Evolutionary conservation across 352 stramenopile genomes (phyloP).

Genomic region (Aphanomyces euteiches): DNA sequence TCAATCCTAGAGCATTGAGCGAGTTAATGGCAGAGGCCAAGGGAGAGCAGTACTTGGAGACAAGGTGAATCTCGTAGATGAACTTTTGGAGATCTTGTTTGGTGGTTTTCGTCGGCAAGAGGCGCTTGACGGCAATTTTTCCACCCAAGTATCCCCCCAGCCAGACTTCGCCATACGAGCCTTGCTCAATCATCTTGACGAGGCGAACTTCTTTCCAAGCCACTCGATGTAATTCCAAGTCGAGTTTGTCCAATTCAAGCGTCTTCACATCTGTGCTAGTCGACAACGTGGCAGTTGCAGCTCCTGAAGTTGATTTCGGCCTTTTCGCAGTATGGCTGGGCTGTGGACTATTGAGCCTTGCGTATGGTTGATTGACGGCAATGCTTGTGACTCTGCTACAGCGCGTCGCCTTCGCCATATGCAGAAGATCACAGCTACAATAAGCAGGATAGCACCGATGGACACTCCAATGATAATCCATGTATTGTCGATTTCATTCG

Average conservation of each 20-base stretch:
- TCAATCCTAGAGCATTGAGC: slow-evolving; percentile 16
- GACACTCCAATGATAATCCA: too few species aligned
- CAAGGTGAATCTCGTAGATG: slow-evolving; percentile 23
- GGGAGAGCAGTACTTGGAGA: slow-evolving; percentile 14
- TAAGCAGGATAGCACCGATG: too few species aligned
- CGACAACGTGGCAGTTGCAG: too few species aligned
- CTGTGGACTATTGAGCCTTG: too few species aligned
- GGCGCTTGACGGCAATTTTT: slow-evolving; percentile 75
- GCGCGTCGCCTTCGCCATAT: too few species aligned
- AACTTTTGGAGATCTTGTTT: slow-evolving; percentile 17
- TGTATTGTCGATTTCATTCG: too few species aligned
- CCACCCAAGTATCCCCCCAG: slow-evolving; percentile 71
- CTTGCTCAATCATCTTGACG: slow-evolving; percentile 51
- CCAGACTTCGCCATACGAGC: slow-evolving; percentile 80
- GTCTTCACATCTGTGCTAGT: too few species aligned
- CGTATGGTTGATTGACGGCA: too few species aligned
- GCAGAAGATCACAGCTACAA: too few species aligned
- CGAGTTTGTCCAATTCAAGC: not conserved
- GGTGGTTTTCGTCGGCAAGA: slow-evolving; percentile 57
- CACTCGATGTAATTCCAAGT: slow-evolving; percentile 16
- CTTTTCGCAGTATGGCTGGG: too few species aligned
- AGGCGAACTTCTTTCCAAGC: not conserved
- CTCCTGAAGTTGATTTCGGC: too few species aligned
- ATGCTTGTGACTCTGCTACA: too few species aligned
- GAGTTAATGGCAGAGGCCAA: not conserved